These are phyloP conservation scores for Aspergillus sp. DNA, from an alignment of 2,329 filamentous ascomycete genomes.

Conservation along the genomic window DNA sequence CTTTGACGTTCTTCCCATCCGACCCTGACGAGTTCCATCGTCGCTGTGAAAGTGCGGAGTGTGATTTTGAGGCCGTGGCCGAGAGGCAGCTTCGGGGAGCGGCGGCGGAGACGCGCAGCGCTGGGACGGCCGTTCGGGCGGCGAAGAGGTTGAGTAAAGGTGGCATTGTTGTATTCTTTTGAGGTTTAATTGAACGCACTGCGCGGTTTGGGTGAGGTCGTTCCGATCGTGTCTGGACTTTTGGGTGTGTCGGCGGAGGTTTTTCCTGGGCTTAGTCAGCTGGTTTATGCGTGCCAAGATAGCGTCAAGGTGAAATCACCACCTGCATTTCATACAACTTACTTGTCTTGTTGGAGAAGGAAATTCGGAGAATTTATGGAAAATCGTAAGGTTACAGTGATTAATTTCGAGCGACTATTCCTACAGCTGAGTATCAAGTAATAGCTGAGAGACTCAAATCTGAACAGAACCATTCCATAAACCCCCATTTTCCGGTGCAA, in stretches of 20 bases:
- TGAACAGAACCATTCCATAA: background rate
- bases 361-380: background rate
- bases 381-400: background rate
- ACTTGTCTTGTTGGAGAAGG: background rate
- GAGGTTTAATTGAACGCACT: slow-evolving; percentile 16
- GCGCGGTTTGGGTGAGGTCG: background rate
- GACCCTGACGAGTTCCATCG: slow-evolving; percentile 43
- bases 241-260: slow-evolving; percentile 23
- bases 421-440: background rate
- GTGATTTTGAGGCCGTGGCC: slow-evolving; percentile 15
- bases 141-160: slow-evolving; percentile 58
- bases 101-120: slow-evolving; percentile 36
- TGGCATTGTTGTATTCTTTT: slow-evolving; percentile 52
- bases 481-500: background rate
- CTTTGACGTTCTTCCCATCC: slow-evolving; percentile 29
- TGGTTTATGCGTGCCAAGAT: slow-evolving; percentile 17
- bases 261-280: slow-evolving; percentile 35
- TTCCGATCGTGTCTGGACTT: slow-evolving; percentile 11
- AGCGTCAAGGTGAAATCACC: background rate
- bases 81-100: slow-evolving; percentile 29
- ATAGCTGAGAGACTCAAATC: background rate
- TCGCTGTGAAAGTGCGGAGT: slow-evolving; percentile 22
- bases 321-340: background rate
- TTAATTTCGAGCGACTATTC: background rate
- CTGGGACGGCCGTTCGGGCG: slow-evolving; percentile 36